Conservation (phyloP, 495 filamentous ascomycete species). For the Aspergillus ostianus region DNA sequence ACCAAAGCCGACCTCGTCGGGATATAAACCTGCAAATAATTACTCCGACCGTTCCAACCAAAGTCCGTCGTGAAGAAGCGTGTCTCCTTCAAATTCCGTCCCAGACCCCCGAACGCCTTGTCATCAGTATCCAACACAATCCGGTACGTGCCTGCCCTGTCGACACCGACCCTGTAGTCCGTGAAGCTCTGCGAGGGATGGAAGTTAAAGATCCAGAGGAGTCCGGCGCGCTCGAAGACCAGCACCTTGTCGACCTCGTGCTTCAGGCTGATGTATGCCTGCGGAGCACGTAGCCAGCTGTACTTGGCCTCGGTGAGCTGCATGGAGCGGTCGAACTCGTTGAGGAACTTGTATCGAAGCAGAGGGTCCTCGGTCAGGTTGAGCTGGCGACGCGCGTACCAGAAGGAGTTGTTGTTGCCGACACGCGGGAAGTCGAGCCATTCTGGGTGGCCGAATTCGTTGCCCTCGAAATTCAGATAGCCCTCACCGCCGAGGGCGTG, state of each 20-base stretch:
- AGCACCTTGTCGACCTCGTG: conserved; percentile 93
- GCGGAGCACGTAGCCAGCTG: conserved; percentile 83
- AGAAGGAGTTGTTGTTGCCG: conserved; percentile 94
- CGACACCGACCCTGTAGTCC: conserved; percentile 89
- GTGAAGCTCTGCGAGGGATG: conserved; percentile 82
- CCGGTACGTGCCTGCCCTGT: conserved; percentile 78
- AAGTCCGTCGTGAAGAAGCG: conserved; percentile 89
- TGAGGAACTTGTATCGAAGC: conserved; percentile 87
- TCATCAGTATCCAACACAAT: conserved; percentile 84
- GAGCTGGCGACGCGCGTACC: conserved; percentile 93
- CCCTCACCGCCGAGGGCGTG: conserved; percentile 95
- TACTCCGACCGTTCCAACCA: conserved; percentile 82
- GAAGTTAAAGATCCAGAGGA: conserved; percentile 97
- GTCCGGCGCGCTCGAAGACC: conserved; percentile 88
- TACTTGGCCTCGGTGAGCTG: conserved; percentile 83
- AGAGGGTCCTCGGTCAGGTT: conserved; percentile 86
- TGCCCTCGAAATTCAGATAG: conserved; percentile 97
- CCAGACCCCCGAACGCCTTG: conserved; percentile 74
- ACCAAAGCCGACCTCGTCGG: conserved; percentile 84
- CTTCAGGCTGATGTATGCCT: conserved; percentile 92
- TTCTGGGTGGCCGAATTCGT: conserved; percentile 98
- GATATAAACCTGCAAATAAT: conserved; percentile 91
- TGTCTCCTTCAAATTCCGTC: conserved; percentile 70
- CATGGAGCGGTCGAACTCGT: conserved; percentile 93
- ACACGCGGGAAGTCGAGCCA: conserved; percentile 98